These are phyloP conservation scores for Dispira parvispora DNA, from an alignment of 192 early-diverging fungal species.

Conservation along the genomic window DNA sequence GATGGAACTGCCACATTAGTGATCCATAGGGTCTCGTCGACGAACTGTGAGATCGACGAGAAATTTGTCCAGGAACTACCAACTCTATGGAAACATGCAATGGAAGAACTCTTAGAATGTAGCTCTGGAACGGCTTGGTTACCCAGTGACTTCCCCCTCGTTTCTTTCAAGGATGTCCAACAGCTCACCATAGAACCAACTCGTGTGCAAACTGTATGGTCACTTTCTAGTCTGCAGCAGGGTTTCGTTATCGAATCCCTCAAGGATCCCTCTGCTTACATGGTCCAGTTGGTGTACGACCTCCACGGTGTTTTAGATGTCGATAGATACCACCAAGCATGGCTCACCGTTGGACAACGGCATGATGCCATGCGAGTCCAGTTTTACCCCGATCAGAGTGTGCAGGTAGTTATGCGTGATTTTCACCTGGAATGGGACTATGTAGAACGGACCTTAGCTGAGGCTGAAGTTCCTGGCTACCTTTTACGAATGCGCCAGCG, in stretches of 20 bases:
- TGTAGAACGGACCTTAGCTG: too few species aligned
- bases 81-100: neutral
- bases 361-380: neutral
- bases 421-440: too few species aligned
- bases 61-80: neutral
- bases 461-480: too few species aligned
- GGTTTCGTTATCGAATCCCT: neutral
- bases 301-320: neutral
- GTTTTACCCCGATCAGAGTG: neutral
- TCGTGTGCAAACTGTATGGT: neutral
- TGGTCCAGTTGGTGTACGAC: neutral
- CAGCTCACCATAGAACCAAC: neutral
- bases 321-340: neutral
- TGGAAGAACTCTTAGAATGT: neutral
- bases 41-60: too few species aligned
- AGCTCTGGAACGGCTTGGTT: neutral
- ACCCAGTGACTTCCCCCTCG: neutral
- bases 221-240: neutral
- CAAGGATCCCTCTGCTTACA: neutral
- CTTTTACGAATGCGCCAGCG: too few species aligned
- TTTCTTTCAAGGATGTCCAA: neutral
- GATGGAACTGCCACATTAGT: too few species aligned
- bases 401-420: too few species aligned
- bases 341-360: neutral
- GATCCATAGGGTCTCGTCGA: too few species aligned